phyloP scores from a whole-genome alignment of 2,329 filamentous ascomycete species.

The Talaromyces sp. region DNA sequence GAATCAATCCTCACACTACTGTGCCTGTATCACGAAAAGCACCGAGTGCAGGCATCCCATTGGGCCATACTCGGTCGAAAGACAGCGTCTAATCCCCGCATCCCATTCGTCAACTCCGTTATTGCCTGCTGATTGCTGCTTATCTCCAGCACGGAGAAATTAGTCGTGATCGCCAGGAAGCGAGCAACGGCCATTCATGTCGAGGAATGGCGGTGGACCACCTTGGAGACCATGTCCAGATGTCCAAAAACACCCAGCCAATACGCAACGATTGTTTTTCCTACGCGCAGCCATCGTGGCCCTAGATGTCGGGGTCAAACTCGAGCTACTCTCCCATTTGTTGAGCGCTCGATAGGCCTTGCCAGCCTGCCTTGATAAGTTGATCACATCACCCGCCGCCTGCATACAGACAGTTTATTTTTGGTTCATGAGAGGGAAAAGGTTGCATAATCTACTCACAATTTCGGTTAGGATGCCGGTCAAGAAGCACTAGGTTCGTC shows the following conservation, averaged over 20 bases:
- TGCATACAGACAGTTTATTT: constrained; percentile 10
- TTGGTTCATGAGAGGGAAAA: constrained; percentile 9
- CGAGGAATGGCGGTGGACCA: constrained; percentile 6
- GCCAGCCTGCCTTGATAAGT: not conserved
- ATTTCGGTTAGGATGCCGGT: constrained; percentile 4
- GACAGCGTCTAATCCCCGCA: constrained; percentile 6
- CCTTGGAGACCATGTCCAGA: not conserved
- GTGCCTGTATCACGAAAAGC: constrained; percentile 17
- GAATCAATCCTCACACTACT: constrained; percentile 19
- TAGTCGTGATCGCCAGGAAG: constrained; percentile 6
- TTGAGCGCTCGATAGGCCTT: not conserved
- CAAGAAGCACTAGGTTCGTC: constrained; percentile 5
- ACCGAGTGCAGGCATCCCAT: constrained; percentile 12
- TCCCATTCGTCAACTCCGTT: constrained; percentile 14
- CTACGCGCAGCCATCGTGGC: constrained; percentile 12
- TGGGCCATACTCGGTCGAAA: constrained; percentile 2
- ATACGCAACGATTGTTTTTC: constrained; percentile 10
- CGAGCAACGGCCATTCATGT: constrained; percentile 7
- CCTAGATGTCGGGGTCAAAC: constrained; percentile 11
- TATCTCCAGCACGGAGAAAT: constrained; percentile 4
- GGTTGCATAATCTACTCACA: constrained; percentile 4
- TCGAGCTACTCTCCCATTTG: constrained; percentile 15
- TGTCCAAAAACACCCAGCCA: constrained; percentile 2
- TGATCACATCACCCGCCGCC: constrained; percentile 8
- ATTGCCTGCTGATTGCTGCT: constrained; percentile 7